Evolutionary conservation across 768 basidiomycete genomes (phyloP).

Genomic region (Boletus fagicola): DNA sequence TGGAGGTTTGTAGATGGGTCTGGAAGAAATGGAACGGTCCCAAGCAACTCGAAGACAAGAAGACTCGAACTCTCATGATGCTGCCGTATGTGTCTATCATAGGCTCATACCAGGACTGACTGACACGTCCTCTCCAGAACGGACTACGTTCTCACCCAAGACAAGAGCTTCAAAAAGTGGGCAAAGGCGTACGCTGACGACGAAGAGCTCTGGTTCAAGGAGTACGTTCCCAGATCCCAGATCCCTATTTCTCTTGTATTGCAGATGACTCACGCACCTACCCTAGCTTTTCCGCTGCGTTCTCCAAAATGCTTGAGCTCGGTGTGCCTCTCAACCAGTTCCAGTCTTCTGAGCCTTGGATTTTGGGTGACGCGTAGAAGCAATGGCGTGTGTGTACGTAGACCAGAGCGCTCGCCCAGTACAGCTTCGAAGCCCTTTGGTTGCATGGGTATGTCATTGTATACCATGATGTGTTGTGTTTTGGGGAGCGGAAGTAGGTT

Average conservation of each 20-base stretch:
- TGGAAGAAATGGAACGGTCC: slow-evolving; percentile 96
- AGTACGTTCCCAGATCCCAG: slow-evolving; percentile 51
- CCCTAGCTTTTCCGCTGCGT: slow-evolving; percentile 75
- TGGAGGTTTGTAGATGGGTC: slow-evolving; percentile 53
- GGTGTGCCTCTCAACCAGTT: slow-evolving; percentile 87
- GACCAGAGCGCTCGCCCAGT: neutral
- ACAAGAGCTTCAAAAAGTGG: slow-evolving; percentile 90
- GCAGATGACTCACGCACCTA: neutral
- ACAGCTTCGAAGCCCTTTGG: neutral
- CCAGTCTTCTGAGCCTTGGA: slow-evolving; percentile 70
- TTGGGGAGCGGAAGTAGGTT: neutral
- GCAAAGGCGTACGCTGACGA: slow-evolving; percentile 86
- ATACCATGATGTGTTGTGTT: neutral
- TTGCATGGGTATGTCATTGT: neutral
- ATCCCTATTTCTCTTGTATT: neutral
- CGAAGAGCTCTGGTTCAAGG: slow-evolving; percentile 87
- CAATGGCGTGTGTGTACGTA: neutral
- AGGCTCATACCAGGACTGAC: neutral
- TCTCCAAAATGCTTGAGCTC: slow-evolving; percentile 83
- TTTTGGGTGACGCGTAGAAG: slow-evolving; percentile 45
- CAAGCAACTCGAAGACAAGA: slow-evolving; percentile 92
- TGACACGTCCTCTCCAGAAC: slow-evolving; percentile 43
- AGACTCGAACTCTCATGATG: slow-evolving; percentile 91
- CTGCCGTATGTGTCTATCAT: slow-evolving; percentile 61
- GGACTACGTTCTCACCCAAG: slow-evolving; percentile 84